Evolutionary conservation across 768 basidiomycete species (phyloP), one percentile per base, ranked within the genome.

Genomic region (Hericium rajendrae): DNA sequence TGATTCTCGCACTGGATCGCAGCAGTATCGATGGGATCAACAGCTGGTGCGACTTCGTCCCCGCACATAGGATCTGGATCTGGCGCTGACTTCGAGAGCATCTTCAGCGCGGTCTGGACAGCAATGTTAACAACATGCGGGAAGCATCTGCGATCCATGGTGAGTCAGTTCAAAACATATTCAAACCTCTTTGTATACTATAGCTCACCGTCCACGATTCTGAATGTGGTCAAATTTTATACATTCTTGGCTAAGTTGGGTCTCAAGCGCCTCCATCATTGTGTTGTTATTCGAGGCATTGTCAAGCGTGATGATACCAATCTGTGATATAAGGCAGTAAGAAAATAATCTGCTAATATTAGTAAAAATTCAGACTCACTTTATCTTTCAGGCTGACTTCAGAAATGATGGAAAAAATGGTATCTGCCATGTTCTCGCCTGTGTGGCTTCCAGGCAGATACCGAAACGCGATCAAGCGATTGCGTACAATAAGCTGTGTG

Each of bases 391-490:
- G 71, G 39, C 0, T 65, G 64, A 38, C 71, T 70, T n/a, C 70
- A 16, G 22, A 72, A 60, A 61, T 57, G 54, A 5, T 20, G 11
- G 24, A 15, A 28, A 74, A 28, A 46, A 78, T 71, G 3, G 67
- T 64, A 13, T 65, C 38, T 1, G 69, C 67, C n/a, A 78, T 61
- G 52, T 76, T 71, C 40, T 69, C 62, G 2, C 75, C 76, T 37
- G 60, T 67, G 62, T 78, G 75, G 9, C 58, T 59, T 0, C 72
- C 72, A 24, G 74, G 70, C 11, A 75, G 61, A 18, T 57, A 60
- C 18, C 69, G 58, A 40, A 77, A 78, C 0, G 70, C 72, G 54
- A 74, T 68, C 0, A 77, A 62, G 20, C 70, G 70, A 3, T 72
- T 62, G 5, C 68, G 64, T 2, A 74, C 59, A 2, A 18, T 51